A percentile compares a stretch with the other conserved stretches of the same genome.
Evolutionary conservation across 352 stramenopile genomes (phyloP).

Genomic region (Phytophthora pinifolia): DNA sequence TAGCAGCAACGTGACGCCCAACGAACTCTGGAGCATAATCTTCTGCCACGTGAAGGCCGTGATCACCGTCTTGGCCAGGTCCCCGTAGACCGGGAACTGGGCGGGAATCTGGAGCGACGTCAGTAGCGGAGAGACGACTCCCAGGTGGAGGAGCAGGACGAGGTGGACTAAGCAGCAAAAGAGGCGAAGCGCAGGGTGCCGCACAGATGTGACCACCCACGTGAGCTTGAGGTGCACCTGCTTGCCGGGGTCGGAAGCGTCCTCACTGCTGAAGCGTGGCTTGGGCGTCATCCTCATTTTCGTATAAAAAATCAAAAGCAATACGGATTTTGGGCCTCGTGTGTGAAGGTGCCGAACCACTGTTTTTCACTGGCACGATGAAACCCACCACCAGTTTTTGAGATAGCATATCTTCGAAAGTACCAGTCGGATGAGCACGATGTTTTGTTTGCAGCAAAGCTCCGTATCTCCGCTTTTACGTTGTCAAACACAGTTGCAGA

Average conservation of each 20-base stretch:
- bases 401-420: too few relatives aligned
- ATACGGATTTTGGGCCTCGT: too few relatives aligned
- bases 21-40: slow-evolving; percentile 30
- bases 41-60: slow-evolving; percentile 32
- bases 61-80: slow-evolving; percentile 23
- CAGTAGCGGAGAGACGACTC: slow-evolving; percentile 43
- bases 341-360: too few relatives aligned
- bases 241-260: neutral
- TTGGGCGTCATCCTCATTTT: slow-evolving; percentile 1
- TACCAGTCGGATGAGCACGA: too few relatives aligned
- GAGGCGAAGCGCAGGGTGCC: slow-evolving; percentile 41
- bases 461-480: too few relatives aligned
- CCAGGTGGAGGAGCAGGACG: slow-evolving; percentile 37
- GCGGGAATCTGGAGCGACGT: slow-evolving; percentile 30
- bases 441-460: too few relatives aligned
- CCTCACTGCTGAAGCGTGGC: slow-evolving; percentile 8
- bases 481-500: too few relatives aligned
- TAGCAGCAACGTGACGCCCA: slow-evolving; percentile 21
- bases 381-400: too few relatives aligned
- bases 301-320: too few relatives aligned
- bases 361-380: too few relatives aligned
- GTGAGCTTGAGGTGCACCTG: slow-evolving; percentile 37
- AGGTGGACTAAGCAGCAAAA: slow-evolving; percentile 35
- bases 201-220: slow-evolving; percentile 46
- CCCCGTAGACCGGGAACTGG: slow-evolving; percentile 43